Percentiles rank a stretch among this genome's conserved stretches.
phyloP scores from a whole-genome alignment of 2,329 filamentous ascomycete species.

The Aspergillus quadricinctus region DNA sequence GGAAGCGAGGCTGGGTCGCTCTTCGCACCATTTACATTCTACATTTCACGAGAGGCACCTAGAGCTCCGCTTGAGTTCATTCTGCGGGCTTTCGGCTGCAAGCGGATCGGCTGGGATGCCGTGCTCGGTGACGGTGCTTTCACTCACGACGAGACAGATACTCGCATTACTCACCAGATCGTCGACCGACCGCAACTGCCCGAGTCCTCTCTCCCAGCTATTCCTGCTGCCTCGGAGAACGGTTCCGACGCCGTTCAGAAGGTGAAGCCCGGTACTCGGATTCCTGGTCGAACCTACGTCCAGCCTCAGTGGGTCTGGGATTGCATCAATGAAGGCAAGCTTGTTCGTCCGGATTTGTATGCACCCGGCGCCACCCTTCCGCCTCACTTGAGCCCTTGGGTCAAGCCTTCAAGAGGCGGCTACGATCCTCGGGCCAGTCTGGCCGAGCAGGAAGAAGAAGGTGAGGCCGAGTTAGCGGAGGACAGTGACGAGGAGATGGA shows the following conservation, averaged over 20 bases:
- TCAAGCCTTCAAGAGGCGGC: conserved; percentile 76
- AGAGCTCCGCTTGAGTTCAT: conserved; percentile 88
- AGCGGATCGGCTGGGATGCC: conserved; percentile 89
- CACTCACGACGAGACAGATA: conserved; percentile 82
- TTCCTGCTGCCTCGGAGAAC: conserved; percentile 42
- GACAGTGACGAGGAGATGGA: conserved; percentile 40
- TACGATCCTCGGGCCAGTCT: conserved; percentile 88
- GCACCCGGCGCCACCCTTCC: conserved; percentile 84
- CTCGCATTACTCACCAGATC: conserved; percentile 91
- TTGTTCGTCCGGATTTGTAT: conserved; percentile 83
- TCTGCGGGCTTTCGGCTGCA: conserved; percentile 89
- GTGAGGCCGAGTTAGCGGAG: conserved; percentile 69
- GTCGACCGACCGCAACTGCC: conserved; percentile 79
- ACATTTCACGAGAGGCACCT: conserved; percentile 88
- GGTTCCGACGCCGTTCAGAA: conserved; percentile 44
- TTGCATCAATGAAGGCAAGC: conserved; percentile 83
- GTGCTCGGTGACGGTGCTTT: conserved; percentile 88
- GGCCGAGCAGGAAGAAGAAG: conserved; percentile 82
- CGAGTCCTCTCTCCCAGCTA: conserved; percentile 47
- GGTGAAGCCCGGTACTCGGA: conserved; percentile 61
- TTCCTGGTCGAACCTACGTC: conserved; percentile 88
- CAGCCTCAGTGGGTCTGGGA: conserved; percentile 99
- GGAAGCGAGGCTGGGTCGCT: conserved; percentile 67
- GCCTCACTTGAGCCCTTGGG: conserved; percentile 93
- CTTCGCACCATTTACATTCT: conserved; percentile 86